Evolutionary conservation across 2,329 filamentous ascomycete genomes (phyloP).

Genomic region (Pleurostoma richardsiae): DNA sequence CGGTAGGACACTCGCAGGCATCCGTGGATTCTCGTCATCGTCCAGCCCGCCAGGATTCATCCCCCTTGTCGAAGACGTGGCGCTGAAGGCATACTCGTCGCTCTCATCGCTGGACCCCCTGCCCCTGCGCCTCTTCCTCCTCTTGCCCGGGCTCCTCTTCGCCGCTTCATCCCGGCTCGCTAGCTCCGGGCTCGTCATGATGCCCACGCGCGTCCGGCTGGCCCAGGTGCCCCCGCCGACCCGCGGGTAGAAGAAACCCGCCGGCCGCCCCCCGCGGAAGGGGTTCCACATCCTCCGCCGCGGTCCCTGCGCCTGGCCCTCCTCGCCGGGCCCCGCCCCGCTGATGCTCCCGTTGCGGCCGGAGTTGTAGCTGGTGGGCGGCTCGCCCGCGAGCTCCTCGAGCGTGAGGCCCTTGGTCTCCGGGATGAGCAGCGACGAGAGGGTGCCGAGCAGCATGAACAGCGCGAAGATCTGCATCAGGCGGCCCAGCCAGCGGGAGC

Average conservation of each 20-base stretch:
- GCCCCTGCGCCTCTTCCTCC: slow-evolving; percentile 13
- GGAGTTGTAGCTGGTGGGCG: slow-evolving; percentile 52
- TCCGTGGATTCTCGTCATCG: slow-evolving; percentile 1
- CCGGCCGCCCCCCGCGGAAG: slow-evolving; percentile 44
- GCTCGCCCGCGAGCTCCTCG: slow-evolving; percentile 65
- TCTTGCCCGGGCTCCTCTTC: slow-evolving; percentile 6
- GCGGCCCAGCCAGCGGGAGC: slow-evolving; percentile 60
- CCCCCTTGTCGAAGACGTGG: slow-evolving; percentile 6
- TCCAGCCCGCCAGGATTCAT: slow-evolving; percentile 12
- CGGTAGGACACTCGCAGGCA: slow-evolving; percentile 19
- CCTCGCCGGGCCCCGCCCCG: slow-evolving; percentile 18
- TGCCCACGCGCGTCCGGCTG: slow-evolving; percentile 28
- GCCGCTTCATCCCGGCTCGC: slow-evolving; percentile 15
- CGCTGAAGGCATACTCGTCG: slow-evolving; percentile 6
- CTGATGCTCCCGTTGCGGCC: slow-evolving; percentile 45
- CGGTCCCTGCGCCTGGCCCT: slow-evolving; percentile 1
- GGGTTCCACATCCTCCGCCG: slow-evolving; percentile 31
- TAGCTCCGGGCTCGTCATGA: slow-evolving; percentile 38
- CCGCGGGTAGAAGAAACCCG: slow-evolving; percentile 43
- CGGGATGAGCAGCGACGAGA: slow-evolving; percentile 67
- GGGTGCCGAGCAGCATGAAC: slow-evolving; percentile 71
- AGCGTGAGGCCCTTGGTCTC: slow-evolving; percentile 73
- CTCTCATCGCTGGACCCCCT: slow-evolving; percentile 5
- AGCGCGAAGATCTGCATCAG: slow-evolving; percentile 74
- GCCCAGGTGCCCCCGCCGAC: slow-evolving; percentile 16